Percentiles rank a stretch among this genome's conserved stretches.
These are phyloP conservation scores for Colletotrichum tabaci DNA, from an alignment of 2,329 filamentous ascomycete species.

Conservation along the genomic window DNA sequence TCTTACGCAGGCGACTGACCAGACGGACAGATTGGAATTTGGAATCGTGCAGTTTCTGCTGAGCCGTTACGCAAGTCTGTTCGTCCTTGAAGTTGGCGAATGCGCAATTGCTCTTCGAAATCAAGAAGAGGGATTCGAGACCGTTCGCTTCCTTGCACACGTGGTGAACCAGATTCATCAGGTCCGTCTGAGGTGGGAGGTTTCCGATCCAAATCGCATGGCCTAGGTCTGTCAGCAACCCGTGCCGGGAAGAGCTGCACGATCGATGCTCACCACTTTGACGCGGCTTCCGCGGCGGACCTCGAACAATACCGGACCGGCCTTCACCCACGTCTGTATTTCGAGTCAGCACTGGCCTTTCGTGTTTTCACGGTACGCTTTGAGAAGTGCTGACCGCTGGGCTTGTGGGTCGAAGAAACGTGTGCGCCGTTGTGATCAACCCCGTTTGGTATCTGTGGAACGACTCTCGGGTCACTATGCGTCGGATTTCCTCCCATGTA, in stretches of 20 bases:
- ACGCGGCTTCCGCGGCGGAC: slow-evolving; percentile 70
- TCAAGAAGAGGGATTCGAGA: slow-evolving; percentile 91
- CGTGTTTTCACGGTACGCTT: too few species aligned
- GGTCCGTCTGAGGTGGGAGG: slow-evolving; percentile 84
- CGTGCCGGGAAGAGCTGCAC: slow-evolving; percentile 32
- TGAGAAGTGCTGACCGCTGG: background rate
- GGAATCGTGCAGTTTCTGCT: slow-evolving; percentile 90
- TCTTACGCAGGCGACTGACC: slow-evolving; percentile 84
- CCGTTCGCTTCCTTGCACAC: slow-evolving; percentile 85
- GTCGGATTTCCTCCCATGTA: slow-evolving; percentile 49
- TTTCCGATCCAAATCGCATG: slow-evolving; percentile 98
- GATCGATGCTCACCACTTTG: slow-evolving; percentile 68
- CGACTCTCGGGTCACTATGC: slow-evolving; percentile 47
- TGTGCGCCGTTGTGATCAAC: slow-evolving; percentile 33
- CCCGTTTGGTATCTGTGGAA: slow-evolving; percentile 42
- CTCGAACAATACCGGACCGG: slow-evolving; percentile 63
- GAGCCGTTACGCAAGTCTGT: slow-evolving; percentile 79
- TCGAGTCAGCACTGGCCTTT: background rate
- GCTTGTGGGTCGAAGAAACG: slow-evolving; percentile 2
- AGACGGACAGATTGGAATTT: slow-evolving; percentile 88
- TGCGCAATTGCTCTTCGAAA: slow-evolving; percentile 96
- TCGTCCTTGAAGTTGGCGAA: slow-evolving; percentile 97
- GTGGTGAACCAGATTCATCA: slow-evolving; percentile 90
- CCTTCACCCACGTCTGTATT: slow-evolving; percentile 44
- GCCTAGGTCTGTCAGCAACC: slow-evolving; percentile 61